Evolutionary conservation across 176 grass and related monocot genomes (phyloP).

Genomic region (Areca catechu): DNA sequence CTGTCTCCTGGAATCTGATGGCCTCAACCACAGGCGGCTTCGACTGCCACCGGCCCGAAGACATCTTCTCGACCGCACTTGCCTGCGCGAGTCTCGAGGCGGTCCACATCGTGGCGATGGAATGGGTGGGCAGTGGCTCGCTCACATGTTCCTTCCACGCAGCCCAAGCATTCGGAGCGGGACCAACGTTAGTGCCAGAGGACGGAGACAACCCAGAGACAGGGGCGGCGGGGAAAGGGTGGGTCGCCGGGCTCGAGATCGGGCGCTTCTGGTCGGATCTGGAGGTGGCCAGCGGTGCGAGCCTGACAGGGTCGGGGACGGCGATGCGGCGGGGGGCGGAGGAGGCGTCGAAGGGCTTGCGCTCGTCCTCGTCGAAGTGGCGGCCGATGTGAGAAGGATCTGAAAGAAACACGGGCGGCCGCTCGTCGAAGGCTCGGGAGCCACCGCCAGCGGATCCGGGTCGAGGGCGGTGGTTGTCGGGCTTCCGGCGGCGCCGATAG

Average conservation of each 20-base stretch:
- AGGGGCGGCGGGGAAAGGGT: background rate
- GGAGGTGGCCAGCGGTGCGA: background rate
- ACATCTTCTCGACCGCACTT: constrained; percentile 93
- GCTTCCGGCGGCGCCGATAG: background rate
- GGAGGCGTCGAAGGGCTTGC: constrained; percentile 73
- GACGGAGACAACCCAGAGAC: no score
- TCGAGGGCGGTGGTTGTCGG: constrained; percentile 15
- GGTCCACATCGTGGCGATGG: constrained; percentile 32
- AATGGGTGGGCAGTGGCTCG: constrained; percentile 11
- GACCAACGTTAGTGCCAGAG: background rate
- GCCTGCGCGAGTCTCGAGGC: constrained; percentile 74
- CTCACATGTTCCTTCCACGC: constrained; percentile 38
- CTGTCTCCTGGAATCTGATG: constrained; percentile 7
- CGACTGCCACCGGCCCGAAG: constrained; percentile 62
- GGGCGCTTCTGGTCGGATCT: constrained; percentile 35
- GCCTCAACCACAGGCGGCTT: constrained; percentile 26
- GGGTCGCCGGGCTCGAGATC: constrained; percentile 3
- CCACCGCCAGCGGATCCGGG: constrained; percentile 25
- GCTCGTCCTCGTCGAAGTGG: constrained; percentile 98
- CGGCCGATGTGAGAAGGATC: constrained; percentile 50
- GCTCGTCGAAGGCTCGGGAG: constrained; percentile 12
- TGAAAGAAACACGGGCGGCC: constrained; percentile 37
- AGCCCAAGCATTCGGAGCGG: constrained; percentile 49
- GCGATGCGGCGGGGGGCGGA: constrained; percentile 24
- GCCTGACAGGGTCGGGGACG: constrained; percentile 14